Percentiles rank a stretch among this genome's conserved stretches.
Conservation (phyloP, 108 stramenopile species). For the Pelagomonas calceolata region DNA sequence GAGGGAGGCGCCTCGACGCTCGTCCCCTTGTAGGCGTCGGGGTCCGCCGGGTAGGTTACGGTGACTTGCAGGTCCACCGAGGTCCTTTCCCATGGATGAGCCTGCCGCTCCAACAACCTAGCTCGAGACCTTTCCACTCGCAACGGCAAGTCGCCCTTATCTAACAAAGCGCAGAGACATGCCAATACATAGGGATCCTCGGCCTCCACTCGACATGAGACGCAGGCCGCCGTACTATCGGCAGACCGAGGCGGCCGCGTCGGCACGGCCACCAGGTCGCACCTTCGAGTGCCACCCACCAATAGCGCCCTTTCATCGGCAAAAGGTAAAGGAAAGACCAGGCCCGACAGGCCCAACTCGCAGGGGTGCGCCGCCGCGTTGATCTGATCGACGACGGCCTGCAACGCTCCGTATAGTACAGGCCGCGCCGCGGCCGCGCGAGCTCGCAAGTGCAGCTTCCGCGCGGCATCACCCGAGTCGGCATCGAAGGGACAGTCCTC, state of each 20-base stretch:
- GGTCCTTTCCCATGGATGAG: no score
- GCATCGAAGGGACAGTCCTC: background rate
- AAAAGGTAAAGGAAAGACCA: background rate
- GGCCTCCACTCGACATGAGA: no score
- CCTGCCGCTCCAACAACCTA: no score
- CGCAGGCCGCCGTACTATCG: no score
- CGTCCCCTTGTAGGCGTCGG: background rate
- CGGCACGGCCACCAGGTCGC: slow-evolving; percentile 7
- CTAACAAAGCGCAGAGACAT: background rate
- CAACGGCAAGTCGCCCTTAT: no score
- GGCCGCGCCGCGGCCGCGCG: background rate
- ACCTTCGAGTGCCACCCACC: background rate
- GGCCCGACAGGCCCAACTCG: background rate
- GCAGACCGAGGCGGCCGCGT: no score
- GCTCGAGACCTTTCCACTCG: no score
- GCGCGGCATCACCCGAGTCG: background rate
- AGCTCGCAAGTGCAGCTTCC: background rate
- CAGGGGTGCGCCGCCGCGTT: background rate
- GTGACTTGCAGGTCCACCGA: no score
- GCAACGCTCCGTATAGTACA: background rate
- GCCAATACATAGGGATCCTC: background rate
- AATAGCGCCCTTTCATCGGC: background rate
- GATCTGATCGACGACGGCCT: background rate
- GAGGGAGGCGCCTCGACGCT: no score
- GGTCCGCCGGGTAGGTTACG: background rate